Base-by-base conservation (phyloP, 1,284 basidiomycete genomes). In the Naganishia sp. region DNA sequence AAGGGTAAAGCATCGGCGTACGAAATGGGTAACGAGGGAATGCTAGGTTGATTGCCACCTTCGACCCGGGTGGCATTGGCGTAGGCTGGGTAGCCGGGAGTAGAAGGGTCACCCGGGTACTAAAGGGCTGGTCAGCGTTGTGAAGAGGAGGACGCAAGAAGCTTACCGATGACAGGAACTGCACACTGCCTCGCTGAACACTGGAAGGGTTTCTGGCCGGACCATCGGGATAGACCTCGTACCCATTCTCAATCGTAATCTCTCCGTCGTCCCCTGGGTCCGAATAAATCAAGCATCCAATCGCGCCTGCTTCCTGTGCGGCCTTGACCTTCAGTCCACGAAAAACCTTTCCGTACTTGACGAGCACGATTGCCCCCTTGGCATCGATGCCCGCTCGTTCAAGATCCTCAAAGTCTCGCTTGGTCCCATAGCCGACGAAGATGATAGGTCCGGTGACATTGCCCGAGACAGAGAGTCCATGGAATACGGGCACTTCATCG, bases 241-340 rank as follows among this genome's bases (percentile, higher is more conserved):
- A 90, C 2, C 90, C 90, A 69, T 94, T 92, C 67, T 85, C 85
- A 23, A 85, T 85, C 2, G 88, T 92, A 39, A 93, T 87, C 47
- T 83, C 84, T 23, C 92, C 92, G 73, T 97, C 93, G 74, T 96
- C 92, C 63, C 87, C 87, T 15, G 90, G 89, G 79, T 97, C 94
- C 17, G 87, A 87, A 80, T 92, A 98, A 72, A 97, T 94, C 64
- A 86, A 72, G 46, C 76, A 75, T 63, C 81, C 86, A 9, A 80
- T 69, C 0, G 83, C 92, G 23, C 94, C 94, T 4, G 86, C 86
- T 70, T 93, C 90, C 72, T 93, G 85, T 2, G 93, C 92, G 1
- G 87, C 85, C 67, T 79, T 77, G 68, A 80, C 71, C 64, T 81
- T 83, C 45, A 98, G 82, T 17, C 94, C 95, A 70, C 94, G 88